Evolutionary conservation across 163 green algal genomes (phyloP), one percentile per base, ranked within the genome.

Genomic region (Scenedesmus sp.): DNA sequence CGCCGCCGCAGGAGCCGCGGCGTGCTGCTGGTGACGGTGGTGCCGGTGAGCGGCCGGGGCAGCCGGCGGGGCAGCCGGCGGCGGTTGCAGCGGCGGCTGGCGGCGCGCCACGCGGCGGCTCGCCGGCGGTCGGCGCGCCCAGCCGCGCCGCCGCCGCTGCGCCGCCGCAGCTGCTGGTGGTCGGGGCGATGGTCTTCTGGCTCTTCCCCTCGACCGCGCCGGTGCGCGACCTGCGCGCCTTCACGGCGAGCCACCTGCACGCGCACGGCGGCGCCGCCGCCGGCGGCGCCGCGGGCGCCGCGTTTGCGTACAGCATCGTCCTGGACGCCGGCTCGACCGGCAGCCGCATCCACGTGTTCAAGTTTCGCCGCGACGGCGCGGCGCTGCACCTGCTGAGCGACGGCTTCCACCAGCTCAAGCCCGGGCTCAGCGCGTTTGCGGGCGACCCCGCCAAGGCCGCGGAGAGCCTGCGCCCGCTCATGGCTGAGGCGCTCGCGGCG

Each of bases 271-370:
- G 39, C 65, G 84, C 24, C 63, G 83, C 26, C 69, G 70, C 4
- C 54, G 84, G 28, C 39, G 10, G 39, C 39, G 6, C 39, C 6
- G 6, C 39, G 10, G 34, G 45, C 22, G 34, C 58, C 51, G 4
- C 18, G 57, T 70, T 47, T 60, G 33, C 98, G 90, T 82, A 92
- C 93, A 83, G 63, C 15, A 86, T 99, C 2, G 93, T 99, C 4
- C 93, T 99, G 50, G 96, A 99, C 66, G 96, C 96, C 22, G 96
- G 96, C 44, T 96, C 87, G 85, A 99, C 96, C 63, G 96, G 90
- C 53, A 95, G 86, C 78, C 87, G 95, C 29, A 88, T 99, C 44
- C 96, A 99, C 84, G 88, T 98, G 4, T 98, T 97, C 88, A 92
- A 90, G 31, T 98, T 98, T 70, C 64, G 44, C 65, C 82, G 60